A percentile compares a stretch with the other conserved stretches of the same genome.
phyloP scores from a whole-genome alignment of 495 filamentous ascomycete genomes.

The Xylaria flabelliformis region DNA sequence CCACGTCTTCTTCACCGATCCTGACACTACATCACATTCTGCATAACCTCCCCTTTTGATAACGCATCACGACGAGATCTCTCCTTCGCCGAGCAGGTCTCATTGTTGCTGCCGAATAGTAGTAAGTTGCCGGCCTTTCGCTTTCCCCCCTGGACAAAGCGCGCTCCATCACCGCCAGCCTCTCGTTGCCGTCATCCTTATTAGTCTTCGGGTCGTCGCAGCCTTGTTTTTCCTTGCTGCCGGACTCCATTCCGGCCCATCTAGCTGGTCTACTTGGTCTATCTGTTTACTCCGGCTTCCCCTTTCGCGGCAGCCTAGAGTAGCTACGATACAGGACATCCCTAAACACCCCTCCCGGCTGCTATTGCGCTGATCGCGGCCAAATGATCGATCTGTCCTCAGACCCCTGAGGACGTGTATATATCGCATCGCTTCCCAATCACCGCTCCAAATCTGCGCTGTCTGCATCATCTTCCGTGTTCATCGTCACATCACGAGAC shows the following conservation, averaged over 20 bases:
- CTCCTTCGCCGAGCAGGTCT: conserved; percentile 48
- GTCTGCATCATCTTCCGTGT: conserved; percentile 22
- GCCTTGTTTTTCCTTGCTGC: conserved; percentile 29
- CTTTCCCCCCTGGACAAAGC: conserved; percentile 16
- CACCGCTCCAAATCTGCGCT: conserved; percentile 32
- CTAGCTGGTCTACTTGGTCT: conserved; percentile 20
- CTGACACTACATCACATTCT: conserved; percentile 36
- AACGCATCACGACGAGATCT: conserved; percentile 45
- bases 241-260: conserved; percentile 13
- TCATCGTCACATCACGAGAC: conserved; percentile 14
- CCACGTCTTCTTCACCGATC: conserved; percentile 43
- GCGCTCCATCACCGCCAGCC: conserved; percentile 7
- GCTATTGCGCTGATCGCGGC: conserved; percentile 22
- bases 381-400: conserved; percentile 42
- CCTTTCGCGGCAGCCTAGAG: conserved; percentile 42
- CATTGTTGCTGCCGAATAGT: conserved; percentile 44
- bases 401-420: conserved; percentile 27
- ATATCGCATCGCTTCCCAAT: conserved; percentile 36
- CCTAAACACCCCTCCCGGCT: conserved; percentile 17
- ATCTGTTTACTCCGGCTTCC: conserved; percentile 36
- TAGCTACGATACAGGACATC: neutral
- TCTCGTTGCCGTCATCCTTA: neutral
- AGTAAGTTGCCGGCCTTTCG: conserved; percentile 35
- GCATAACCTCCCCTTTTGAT: conserved; percentile 42
- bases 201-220: conserved; percentile 15